Percentiles rank a stretch among this genome's conserved stretches.
Conservation (phyloP, 805 yeast species). For the Candida incommunis region DNA sequence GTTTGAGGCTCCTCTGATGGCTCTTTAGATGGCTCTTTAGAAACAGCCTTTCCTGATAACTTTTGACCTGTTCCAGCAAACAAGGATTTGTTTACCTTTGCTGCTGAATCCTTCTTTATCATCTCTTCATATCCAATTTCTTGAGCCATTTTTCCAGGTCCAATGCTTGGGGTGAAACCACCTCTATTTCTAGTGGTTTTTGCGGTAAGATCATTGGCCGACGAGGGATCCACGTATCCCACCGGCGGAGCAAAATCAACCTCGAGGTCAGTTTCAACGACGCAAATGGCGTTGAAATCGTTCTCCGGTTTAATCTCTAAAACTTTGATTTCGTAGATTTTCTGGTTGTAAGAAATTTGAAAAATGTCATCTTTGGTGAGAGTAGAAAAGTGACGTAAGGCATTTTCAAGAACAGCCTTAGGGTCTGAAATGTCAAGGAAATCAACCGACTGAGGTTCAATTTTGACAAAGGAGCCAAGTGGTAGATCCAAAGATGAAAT, state of each 20-base stretch:
- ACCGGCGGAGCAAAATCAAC: constrained; percentile 99
- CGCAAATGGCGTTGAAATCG: constrained; percentile 59
- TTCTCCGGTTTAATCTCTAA: constrained; percentile 77
- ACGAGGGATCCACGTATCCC: constrained; percentile 80
- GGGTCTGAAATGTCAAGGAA: constrained; percentile 91
- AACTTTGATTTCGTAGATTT: constrained; percentile 64
- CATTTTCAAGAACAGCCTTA: constrained; percentile 90
- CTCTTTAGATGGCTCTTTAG: constrained; percentile 5
- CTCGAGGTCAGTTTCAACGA: constrained; percentile 89
- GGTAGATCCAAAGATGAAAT: constrained; percentile 64
- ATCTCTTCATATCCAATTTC: constrained; percentile 51
- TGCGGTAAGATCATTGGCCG: constrained; percentile 2
- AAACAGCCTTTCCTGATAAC: constrained; percentile 29
- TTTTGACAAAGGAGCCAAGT: constrained; percentile 74
- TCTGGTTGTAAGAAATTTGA: constrained; percentile 72
- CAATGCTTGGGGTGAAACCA: constrained; percentile 2
- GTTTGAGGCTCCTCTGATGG: constrained; percentile 10
- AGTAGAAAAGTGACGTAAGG: constrained; percentile 78
- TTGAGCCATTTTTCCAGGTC: constrained; percentile 59
- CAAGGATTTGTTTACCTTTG: constrained; percentile 6
- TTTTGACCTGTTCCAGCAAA: constrained; percentile 58
- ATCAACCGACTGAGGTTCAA: constrained; percentile 91
- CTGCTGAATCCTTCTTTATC: constrained; percentile 28
- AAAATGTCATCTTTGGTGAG: constrained; percentile 73
- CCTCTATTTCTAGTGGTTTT: not conserved